phyloP scores from a whole-genome alignment of 495 filamentous ascomycete genomes.

The Tirmania nivea region DNA sequence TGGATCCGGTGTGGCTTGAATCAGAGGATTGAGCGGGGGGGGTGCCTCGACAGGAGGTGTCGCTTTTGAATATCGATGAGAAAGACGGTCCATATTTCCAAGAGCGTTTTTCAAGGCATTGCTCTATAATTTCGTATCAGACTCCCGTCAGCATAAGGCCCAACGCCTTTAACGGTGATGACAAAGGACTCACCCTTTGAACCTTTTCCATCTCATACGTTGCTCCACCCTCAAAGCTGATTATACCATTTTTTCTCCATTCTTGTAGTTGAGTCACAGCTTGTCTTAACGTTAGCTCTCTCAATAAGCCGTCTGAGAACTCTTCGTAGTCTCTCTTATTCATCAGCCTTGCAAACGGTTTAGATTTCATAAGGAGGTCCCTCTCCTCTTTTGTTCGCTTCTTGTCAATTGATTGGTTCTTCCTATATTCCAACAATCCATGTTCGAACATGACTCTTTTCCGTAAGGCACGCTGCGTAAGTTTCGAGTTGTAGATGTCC shows the following conservation, averaged over 20 bases:
- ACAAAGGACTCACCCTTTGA: conserved; percentile 27
- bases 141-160: too few species aligned
- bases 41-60: conserved; percentile 19
- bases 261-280: conserved; percentile 84
- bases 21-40: conserved; percentile 15
- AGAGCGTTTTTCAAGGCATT: conserved; percentile 10
- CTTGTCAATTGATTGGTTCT: conserved; percentile 72
- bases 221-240: conserved; percentile 64
- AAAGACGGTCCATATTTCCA: conserved; percentile 13
- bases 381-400: conserved; percentile 88
- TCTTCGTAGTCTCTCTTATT: conserved; percentile 73
- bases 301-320: conserved; percentile 59
- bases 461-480: conserved; percentile 78
- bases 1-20: background rate
- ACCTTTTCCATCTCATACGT: conserved; percentile 90
- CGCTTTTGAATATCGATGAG: conserved; percentile 18
- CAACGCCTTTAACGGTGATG: too few species aligned
- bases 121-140: background rate
- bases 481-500: conserved; percentile 88
- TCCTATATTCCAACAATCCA: conserved; percentile 71
- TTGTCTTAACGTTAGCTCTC: conserved; percentile 75
- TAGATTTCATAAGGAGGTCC: conserved; percentile 74
- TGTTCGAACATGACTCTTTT: conserved; percentile 97
- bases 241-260: conserved; percentile 68
- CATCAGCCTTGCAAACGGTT: conserved; percentile 95